Evolutionary conservation across 2,329 filamentous ascomycete genomes (phyloP), one percentile per base, ranked within the genome.

Genomic region (Ascosphaera apis): DNA sequence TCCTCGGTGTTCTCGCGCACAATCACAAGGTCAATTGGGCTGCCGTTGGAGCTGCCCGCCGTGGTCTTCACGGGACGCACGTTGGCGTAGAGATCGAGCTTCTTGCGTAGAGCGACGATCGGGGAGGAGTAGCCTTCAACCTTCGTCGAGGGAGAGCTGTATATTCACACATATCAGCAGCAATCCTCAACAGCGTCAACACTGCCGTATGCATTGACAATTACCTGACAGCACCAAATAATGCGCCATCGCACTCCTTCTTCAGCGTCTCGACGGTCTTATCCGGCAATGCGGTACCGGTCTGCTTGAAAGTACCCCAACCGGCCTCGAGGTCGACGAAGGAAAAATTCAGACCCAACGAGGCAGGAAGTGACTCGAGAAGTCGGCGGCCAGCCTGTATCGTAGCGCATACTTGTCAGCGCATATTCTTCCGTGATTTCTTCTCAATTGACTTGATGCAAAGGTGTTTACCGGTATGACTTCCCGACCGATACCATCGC

Each of bases 1-100:
- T 98, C 88, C 63, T 98, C 88, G 21, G 88, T 98, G 65, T 98
- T 98, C 61, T 98, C 88, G 44, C 88, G 80, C 37, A 95, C 88
- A 49, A 95, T 98, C 50, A 98, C 88, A 56, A 98, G 76, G 61
- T 98, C 88, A 51, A 93, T 83, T 43, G 78, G 76, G 48, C 65
- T 67, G 33, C 58, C 46, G 7, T 57, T 54, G 38, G 52, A 51
- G 33, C 48, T 52, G 18, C 55, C 56, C 37, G 70, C 67, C 23
- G 71, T 76, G 33, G 77, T 78, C 65, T 93, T 93, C 55, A 95
- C 88, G 37, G 86, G 86, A 27, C 88, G 79, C 35, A 98, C 84
- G 55, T 98, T 98, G 62, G 88, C 88, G 60, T 92, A 98, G 39
- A 98, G 74, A 56, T 88, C 76, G 46, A 98, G 74, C 50, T 73